Evolutionary conservation across 148 eudicot species (phyloP).

Genomic region (Rhododendron mucronatum): DNA sequence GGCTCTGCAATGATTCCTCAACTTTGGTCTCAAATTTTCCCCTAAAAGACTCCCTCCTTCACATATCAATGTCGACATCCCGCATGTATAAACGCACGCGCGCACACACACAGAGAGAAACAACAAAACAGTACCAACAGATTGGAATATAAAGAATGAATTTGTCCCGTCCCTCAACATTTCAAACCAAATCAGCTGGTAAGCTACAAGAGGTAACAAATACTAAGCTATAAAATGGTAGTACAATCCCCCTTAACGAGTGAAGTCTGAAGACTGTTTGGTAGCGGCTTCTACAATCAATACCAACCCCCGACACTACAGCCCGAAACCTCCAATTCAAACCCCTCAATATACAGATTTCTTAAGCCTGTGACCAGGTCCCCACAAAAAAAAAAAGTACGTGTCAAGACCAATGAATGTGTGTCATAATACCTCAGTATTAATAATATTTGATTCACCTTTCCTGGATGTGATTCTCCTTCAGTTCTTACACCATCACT

Average conservation of each 20-base stretch:
- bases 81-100: not conserved
- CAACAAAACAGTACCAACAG: not conserved
- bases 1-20: not conserved
- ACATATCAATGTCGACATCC: not conserved
- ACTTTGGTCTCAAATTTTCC: not conserved
- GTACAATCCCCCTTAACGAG: not conserved
- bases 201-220: constrained; percentile 6
- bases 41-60: no score
- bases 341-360: constrained; percentile 8
- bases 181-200: not conserved
- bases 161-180: not conserved
- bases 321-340: not conserved
- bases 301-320: constrained; percentile 13
- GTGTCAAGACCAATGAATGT: not conserved
- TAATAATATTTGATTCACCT: not conserved
- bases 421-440: not conserved
- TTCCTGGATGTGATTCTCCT: not conserved
- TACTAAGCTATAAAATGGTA: constrained; percentile 4
- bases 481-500: constrained; percentile 23
- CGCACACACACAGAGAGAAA: not conserved
- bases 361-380: not conserved
- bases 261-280: constrained; percentile 2
- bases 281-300: constrained; percentile 13
- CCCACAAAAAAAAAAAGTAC: not conserved
- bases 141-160: constrained; percentile 10